Conservation (phyloP, 805 yeast genomes). For the Candida hispaniensis region DNA sequence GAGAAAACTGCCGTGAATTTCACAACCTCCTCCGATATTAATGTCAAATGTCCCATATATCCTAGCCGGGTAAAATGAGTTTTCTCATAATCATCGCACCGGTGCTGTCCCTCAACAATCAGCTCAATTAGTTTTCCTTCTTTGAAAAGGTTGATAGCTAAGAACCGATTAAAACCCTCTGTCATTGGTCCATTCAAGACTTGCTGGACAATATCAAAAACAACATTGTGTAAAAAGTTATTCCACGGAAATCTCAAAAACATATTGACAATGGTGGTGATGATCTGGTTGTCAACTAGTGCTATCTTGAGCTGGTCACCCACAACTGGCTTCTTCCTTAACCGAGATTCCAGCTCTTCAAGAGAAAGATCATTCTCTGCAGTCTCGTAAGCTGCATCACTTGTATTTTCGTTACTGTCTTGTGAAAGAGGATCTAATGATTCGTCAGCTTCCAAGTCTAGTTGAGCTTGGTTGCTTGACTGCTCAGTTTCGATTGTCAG, state of each 20-base stretch:
- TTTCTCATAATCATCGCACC: slow-evolving; percentile 50
- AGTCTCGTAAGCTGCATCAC: slow-evolving; percentile 20
- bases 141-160: slow-evolving; percentile 61
- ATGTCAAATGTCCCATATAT: slow-evolving; percentile 91
- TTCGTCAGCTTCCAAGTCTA: too few species aligned
- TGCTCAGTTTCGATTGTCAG: slow-evolving; percentile 23
- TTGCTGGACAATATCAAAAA: slow-evolving; percentile 92
- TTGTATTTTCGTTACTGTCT: slow-evolving; percentile 14
- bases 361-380: slow-evolving; percentile 22
- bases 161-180: slow-evolving; percentile 71
- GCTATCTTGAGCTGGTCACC: slow-evolving; percentile 85
- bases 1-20: slow-evolving; percentile 60
- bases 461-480: neutral
- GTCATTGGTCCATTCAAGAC: slow-evolving; percentile 80
- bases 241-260: slow-evolving; percentile 92
- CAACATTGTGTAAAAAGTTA: slow-evolving; percentile 92
- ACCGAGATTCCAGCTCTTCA: slow-evolving; percentile 31
- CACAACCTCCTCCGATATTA: slow-evolving; percentile 91
- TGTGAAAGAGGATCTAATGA: too few species aligned
- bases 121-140: slow-evolving; percentile 47
- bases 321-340: slow-evolving; percentile 54
- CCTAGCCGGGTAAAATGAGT: slow-evolving; percentile 63
- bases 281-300: slow-evolving; percentile 60
- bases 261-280: slow-evolving; percentile 56
- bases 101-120: slow-evolving; percentile 51